Conservation (phyloP, 805 yeast species). For the Barnettozyma pratensis region DNA sequence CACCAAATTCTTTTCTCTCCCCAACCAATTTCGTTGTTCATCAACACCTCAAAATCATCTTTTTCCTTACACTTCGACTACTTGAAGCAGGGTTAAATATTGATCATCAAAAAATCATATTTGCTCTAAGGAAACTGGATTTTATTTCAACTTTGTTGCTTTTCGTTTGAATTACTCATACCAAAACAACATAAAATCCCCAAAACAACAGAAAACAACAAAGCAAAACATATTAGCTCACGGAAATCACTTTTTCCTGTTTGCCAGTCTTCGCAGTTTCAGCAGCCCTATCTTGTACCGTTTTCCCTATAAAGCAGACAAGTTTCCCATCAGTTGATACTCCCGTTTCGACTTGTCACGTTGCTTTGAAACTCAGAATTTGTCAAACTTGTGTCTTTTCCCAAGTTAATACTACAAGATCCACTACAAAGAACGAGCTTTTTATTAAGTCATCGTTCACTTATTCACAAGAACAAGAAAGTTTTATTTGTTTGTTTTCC, state of each 20-base stretch:
- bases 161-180: conserved; percentile 1
- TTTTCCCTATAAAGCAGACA: background rate
- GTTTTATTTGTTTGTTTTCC: background rate
- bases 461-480: background rate
- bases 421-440: conserved; percentile 29
- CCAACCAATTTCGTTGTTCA: conserved; percentile 4
- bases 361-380: conserved; percentile 2
- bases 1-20: background rate
- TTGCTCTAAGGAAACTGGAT: conserved; percentile 22
- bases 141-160: conserved; percentile 9
- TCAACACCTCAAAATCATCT: conserved; percentile 8
- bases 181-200: conserved; percentile 1
- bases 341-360: background rate
- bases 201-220: background rate
- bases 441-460: conserved; percentile 37
- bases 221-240: conserved; percentile 1
- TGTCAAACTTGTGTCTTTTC: background rate
- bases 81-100: conserved; percentile 6
- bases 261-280: background rate
- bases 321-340: too few relatives aligned
- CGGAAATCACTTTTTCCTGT: background rate
- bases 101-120: conserved; percentile 4
- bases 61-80: conserved; percentile 7
- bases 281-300: background rate
- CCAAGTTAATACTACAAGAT: background rate